Conservation (phyloP, 768 basidiomycete genomes). For the Cyclocybe cylindracea region DNA sequence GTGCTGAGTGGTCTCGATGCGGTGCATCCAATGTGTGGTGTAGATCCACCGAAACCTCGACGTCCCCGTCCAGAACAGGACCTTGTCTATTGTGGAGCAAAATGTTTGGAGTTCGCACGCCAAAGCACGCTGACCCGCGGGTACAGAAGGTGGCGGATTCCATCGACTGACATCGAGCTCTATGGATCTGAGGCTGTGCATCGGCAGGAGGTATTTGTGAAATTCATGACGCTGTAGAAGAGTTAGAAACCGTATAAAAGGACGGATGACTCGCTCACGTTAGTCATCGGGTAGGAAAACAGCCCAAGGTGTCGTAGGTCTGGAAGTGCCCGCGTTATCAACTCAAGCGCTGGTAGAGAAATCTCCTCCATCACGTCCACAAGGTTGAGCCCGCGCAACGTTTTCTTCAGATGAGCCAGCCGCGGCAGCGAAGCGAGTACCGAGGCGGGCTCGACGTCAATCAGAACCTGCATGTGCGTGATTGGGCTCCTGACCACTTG, state of each 20-base stretch:
- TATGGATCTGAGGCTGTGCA: conserved; percentile 28
- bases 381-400: conserved; percentile 28
- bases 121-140: conserved; percentile 26
- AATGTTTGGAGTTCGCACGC: conserved; percentile 32
- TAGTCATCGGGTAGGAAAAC: conserved; percentile 26
- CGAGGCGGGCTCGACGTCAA: conserved; percentile 37
- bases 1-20: no score
- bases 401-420: conserved; percentile 23
- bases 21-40: no score
- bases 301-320: conserved; percentile 27
- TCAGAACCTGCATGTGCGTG: conserved; percentile 43
- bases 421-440: conserved; percentile 29
- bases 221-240: conserved; percentile 27
- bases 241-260: neutral
- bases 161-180: conserved; percentile 35
- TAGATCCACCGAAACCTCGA: conserved; percentile 25
- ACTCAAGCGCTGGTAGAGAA: conserved; percentile 16
- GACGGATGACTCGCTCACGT: conserved; percentile 19
- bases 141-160: conserved; percentile 21
- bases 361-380: conserved; percentile 29
- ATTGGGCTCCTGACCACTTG: conserved; percentile 41
- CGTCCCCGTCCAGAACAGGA: conserved; percentile 31
- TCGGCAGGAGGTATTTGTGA: conserved; percentile 22
- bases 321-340: conserved; percentile 22
- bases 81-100: conserved; percentile 24